These are phyloP conservation scores for Nemania diffusa DNA, from an alignment of 2,329 filamentous ascomycete species.

Conservation along the genomic window DNA sequence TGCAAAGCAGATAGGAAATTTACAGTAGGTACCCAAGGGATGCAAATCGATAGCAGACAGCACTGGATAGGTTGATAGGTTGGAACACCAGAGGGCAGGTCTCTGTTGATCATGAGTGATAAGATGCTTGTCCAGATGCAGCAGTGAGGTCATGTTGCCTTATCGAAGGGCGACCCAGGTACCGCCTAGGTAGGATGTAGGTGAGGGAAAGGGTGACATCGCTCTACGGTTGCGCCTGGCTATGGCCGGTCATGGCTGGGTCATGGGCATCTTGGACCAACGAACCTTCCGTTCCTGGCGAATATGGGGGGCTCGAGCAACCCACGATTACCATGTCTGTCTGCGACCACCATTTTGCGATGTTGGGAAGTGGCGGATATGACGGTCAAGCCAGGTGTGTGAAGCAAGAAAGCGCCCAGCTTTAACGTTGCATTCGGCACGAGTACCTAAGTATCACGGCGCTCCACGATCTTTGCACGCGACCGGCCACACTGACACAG, in stretches of 20 bases:
- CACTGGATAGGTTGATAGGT: background rate
- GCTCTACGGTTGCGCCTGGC: constrained; percentile 21
- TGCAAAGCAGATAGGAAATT: background rate
- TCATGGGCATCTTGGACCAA: constrained; percentile 31
- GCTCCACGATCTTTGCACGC: constrained; percentile 13
- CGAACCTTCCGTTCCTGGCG: constrained; percentile 47
- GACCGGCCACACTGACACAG: background rate
- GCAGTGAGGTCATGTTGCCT: constrained; percentile 23
- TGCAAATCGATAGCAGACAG: background rate
- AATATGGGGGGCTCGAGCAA: too few species aligned
- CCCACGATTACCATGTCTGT: constrained; percentile 22
- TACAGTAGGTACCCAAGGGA: background rate
- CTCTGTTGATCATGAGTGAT: constrained; percentile 36
- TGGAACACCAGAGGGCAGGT: constrained; percentile 19
- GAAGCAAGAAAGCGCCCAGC: constrained; percentile 21
- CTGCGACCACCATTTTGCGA: constrained; percentile 33
- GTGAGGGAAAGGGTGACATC: constrained; percentile 37
- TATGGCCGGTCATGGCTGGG: constrained; percentile 32
- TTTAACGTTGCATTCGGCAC: constrained; percentile 39
- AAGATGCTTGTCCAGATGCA: constrained; percentile 27
- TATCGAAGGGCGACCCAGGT: constrained; percentile 27
- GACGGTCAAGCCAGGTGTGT: constrained; percentile 1
- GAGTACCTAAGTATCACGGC: constrained; percentile 16
- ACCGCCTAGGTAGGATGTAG: background rate
- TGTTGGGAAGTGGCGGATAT: constrained; percentile 20